phyloP scores from a whole-genome alignment of 2,329 filamentous ascomycete genomes.

The Dactylonectria estremocensis region DNA sequence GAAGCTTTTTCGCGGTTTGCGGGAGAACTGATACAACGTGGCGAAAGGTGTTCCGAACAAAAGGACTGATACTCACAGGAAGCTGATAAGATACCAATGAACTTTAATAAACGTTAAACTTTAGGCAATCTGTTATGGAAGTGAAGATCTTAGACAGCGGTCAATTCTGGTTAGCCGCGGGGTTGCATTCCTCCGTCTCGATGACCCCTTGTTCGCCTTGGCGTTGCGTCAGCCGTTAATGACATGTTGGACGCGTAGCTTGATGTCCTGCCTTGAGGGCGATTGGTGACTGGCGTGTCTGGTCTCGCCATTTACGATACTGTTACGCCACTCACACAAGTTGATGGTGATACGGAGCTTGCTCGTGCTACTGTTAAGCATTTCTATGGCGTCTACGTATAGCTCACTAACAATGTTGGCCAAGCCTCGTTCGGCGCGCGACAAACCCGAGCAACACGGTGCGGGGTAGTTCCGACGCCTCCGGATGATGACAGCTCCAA shows the following conservation, averaged over 20 bases:
- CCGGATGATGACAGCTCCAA: slow-evolving; percentile 6
- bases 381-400: not conserved
- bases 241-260: not conserved
- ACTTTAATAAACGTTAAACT: not conserved
- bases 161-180: not conserved
- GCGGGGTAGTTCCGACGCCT: slow-evolving; percentile 9
- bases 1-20: no score
- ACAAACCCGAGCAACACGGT: not conserved
- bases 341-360: not conserved
- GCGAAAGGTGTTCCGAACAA: no score
- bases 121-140: not conserved
- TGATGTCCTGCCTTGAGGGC: not conserved
- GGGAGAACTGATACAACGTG: no score
- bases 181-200: not conserved
- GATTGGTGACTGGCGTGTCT: not conserved
- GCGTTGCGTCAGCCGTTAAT: not conserved
- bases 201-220: not conserved
- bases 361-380: not conserved
- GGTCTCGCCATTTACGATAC: not conserved
- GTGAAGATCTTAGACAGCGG: not conserved
- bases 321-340: not conserved
- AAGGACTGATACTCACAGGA: no score
- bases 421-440: not conserved
- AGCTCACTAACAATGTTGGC: not conserved
- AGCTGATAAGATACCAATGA: not conserved